Conservation (phyloP, 805 yeast genomes). For the Teunomyces gatunensis region DNA sequence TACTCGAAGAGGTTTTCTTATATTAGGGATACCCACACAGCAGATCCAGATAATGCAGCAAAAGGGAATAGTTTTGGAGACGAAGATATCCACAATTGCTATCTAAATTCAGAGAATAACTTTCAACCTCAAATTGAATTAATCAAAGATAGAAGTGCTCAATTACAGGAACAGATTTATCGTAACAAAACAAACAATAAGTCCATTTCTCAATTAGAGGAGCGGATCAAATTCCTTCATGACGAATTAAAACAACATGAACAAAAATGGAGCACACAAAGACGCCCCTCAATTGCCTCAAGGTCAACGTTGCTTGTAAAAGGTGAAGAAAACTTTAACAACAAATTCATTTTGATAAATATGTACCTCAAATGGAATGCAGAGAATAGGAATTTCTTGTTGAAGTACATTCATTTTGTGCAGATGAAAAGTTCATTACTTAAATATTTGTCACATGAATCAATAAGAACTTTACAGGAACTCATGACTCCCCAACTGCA, state of each 20-base stretch:
- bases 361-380: slow-evolving; percentile 45
- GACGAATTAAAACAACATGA: slow-evolving; percentile 5
- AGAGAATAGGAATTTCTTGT: slow-evolving; percentile 29
- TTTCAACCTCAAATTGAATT: slow-evolving; percentile 27
- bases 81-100: slow-evolving; percentile 31
- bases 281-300: not conserved
- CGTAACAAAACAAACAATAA: slow-evolving; percentile 8
- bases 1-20: slow-evolving; percentile 70
- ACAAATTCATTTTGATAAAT: slow-evolving; percentile 35
- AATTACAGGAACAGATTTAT: slow-evolving; percentile 18
- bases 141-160: slow-evolving; percentile 24
- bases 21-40: slow-evolving; percentile 50
- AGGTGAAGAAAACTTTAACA: slow-evolving; percentile 25
- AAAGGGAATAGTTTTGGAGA: slow-evolving; percentile 18
- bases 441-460: slow-evolving; percentile 34
- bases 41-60: slow-evolving; percentile 8
- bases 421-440: slow-evolving; percentile 23
- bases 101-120: slow-evolving; percentile 23
- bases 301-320: not conserved
- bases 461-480: slow-evolving; percentile 25
- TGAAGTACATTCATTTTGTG: slow-evolving; percentile 38
- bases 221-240: slow-evolving; percentile 21
- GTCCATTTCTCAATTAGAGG: slow-evolving; percentile 8
- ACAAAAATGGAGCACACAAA: not conserved
- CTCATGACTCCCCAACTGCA: not conserved